Conservation (phyloP, 2,329 filamentous ascomycete species). For the Byssochlamys sp. region DNA sequence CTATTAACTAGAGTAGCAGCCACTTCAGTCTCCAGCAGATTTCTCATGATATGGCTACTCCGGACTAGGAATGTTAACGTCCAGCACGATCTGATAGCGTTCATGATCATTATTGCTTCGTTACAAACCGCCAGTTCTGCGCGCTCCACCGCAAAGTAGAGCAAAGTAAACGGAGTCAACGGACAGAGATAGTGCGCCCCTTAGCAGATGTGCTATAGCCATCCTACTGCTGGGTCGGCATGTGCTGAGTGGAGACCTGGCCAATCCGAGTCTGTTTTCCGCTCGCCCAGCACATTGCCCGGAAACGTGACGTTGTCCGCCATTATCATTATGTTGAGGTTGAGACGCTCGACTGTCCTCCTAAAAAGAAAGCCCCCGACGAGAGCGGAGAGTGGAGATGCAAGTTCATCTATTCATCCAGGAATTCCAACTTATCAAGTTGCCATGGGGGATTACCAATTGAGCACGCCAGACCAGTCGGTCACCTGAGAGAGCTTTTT, state of each 20-base stretch:
- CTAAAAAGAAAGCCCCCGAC: not conserved
- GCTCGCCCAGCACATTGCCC: not conserved
- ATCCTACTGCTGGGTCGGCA: not conserved
- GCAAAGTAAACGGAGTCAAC: not conserved
- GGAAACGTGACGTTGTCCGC: not conserved
- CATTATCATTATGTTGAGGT: not conserved
- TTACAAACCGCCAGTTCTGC: not conserved
- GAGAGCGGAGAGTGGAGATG: not conserved
- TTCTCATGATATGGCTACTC: not conserved
- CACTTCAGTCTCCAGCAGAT: not conserved
- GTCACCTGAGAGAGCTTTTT: conserved; percentile 1
- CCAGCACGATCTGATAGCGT: not conserved
- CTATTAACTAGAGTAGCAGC: no score
- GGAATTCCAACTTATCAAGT: not conserved
- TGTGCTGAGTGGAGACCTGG: not conserved
- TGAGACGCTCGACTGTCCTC: not conserved
- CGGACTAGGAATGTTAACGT: not conserved
- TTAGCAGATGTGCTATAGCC: not conserved
- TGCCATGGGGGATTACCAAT: not conserved
- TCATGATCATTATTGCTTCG: not conserved
- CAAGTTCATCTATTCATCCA: not conserved
- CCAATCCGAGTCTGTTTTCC: not conserved
- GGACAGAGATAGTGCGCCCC: not conserved
- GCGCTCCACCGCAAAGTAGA: not conserved
- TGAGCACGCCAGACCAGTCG: not conserved